Conservation (phyloP, 225 moss, liverwort and hornwort genomes). For the Anthoceros angustus region DNA sequence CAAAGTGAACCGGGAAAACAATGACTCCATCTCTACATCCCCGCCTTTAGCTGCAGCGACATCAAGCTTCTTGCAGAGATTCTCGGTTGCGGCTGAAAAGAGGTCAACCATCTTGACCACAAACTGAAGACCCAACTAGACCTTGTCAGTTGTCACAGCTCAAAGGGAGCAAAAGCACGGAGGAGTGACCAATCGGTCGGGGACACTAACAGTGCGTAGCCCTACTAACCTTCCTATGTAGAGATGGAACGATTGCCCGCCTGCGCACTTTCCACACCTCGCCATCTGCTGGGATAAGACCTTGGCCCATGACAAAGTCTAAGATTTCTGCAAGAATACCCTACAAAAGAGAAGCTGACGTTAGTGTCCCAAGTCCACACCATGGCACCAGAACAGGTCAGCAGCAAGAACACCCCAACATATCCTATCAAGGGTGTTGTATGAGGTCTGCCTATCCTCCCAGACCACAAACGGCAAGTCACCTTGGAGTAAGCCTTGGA, state of each 20-base stretch:
- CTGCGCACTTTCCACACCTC: slow-evolving; percentile 68
- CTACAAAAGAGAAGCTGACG: slow-evolving; percentile 13
- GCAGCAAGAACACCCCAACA: neutral
- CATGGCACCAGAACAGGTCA: neutral
- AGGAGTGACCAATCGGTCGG: too few species aligned
- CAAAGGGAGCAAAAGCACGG: too few species aligned
- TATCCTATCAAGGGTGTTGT: neutral
- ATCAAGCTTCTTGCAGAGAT: slow-evolving; percentile 49
- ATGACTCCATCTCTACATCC: slow-evolving; percentile 63
- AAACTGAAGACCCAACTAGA: slow-evolving; percentile 50
- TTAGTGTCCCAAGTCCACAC: neutral
- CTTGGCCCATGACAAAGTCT: slow-evolving; percentile 90
- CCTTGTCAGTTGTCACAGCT: neutral
- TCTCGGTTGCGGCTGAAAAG: slow-evolving; percentile 45
- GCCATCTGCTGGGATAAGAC: slow-evolving; percentile 87
- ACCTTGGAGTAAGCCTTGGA: slow-evolving; percentile 74
- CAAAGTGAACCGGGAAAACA: slow-evolving; percentile 71
- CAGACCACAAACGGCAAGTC: neutral
- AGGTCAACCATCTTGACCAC: slow-evolving; percentile 60
- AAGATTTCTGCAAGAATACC: slow-evolving; percentile 75
- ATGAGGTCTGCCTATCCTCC: neutral
- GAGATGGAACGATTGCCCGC: slow-evolving; percentile 59
- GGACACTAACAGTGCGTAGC: slow-evolving; percentile 8
- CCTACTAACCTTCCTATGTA: slow-evolving; percentile 50
- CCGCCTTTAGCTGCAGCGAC: slow-evolving; percentile 36